phyloP scores from a whole-genome alignment of 2,329 filamentous ascomycete species.

The Chaetomium globosum region DNA sequence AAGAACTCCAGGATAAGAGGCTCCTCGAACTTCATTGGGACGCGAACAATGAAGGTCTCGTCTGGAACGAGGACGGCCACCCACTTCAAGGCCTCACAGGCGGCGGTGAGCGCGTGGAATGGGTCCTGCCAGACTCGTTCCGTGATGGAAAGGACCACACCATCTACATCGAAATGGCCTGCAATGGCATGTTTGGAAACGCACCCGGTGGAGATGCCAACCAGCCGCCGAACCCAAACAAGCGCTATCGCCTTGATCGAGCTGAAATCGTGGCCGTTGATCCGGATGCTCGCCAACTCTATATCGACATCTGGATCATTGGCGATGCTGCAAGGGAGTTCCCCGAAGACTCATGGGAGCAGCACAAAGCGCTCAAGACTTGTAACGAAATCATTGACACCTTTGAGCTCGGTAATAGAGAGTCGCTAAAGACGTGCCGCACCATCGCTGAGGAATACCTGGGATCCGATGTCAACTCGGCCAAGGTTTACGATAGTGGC shows the following conservation, averaged over 20 bases:
- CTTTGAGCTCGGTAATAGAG: constrained; percentile 78
- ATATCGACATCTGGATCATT: constrained; percentile 95
- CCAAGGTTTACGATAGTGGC: constrained; percentile 78
- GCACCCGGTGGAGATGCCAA: constrained; percentile 81
- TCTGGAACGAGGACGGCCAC: constrained; percentile 89
- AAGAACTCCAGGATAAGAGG: constrained; percentile 71
- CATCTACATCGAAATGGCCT: constrained; percentile 98
- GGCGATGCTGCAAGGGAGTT: constrained; percentile 91
- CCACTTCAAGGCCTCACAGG: constrained; percentile 91
- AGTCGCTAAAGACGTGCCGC: constrained; percentile 76
- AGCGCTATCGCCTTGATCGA: constrained; percentile 72
- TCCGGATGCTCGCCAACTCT: constrained; percentile 76
- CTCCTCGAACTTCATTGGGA: constrained; percentile 97
- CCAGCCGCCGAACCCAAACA: constrained; percentile 84
- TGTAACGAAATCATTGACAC: constrained; percentile 87
- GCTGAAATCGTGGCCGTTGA: constrained; percentile 91
- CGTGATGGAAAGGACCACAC: constrained; percentile 83
- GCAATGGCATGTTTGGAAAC: constrained; percentile 98
- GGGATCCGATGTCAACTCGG: constrained; percentile 77
- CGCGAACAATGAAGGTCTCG: constrained; percentile 87
- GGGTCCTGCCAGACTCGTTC: constrained; percentile 81
- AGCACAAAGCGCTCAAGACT: constrained; percentile 80
- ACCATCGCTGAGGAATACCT: constrained; percentile 83
- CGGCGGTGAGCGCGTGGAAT: constrained; percentile 83
- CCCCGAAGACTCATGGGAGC: constrained; percentile 82